Conservation (phyloP, 345 rosid genomes). For the Eucalyptus rudis region DNA sequence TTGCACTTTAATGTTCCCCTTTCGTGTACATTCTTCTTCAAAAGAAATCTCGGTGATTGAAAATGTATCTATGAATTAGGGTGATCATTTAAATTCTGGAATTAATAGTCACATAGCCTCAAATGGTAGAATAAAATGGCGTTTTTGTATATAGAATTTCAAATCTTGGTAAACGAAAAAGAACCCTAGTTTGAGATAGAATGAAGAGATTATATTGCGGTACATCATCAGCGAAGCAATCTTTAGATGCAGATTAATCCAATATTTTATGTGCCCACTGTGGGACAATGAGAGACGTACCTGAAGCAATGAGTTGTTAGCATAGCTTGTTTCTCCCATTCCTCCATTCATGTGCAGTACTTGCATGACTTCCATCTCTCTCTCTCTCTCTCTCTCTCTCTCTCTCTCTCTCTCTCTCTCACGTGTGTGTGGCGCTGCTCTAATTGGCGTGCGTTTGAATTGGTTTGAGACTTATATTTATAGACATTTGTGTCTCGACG, state of each 20-base stretch:
- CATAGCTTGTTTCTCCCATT: conserved; percentile 23
- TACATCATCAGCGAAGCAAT: background rate
- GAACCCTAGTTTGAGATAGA: background rate
- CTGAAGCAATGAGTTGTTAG: conserved; percentile 10
- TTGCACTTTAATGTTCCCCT: background rate
- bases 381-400: background rate
- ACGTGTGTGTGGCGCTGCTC: background rate
- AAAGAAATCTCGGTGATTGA: background rate
- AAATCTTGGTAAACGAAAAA: background rate
- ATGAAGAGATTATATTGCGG: background rate
- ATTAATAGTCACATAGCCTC: background rate
- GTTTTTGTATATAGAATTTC: too few relatives aligned
- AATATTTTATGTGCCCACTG: too few relatives aligned
- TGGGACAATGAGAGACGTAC: background rate
- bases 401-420: background rate
- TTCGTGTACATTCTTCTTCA: background rate
- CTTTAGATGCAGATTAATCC: too few relatives aligned
- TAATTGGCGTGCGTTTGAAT: background rate
- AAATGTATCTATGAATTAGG: background rate
- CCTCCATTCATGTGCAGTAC: too few relatives aligned
- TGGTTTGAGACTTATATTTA: background rate
- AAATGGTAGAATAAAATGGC: background rate
- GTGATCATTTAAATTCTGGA: background rate
- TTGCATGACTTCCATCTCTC: background rate
- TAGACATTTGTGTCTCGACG: background rate